Conservation (phyloP, 352 stramenopile genomes). For the Pythium dissimile region DNA sequence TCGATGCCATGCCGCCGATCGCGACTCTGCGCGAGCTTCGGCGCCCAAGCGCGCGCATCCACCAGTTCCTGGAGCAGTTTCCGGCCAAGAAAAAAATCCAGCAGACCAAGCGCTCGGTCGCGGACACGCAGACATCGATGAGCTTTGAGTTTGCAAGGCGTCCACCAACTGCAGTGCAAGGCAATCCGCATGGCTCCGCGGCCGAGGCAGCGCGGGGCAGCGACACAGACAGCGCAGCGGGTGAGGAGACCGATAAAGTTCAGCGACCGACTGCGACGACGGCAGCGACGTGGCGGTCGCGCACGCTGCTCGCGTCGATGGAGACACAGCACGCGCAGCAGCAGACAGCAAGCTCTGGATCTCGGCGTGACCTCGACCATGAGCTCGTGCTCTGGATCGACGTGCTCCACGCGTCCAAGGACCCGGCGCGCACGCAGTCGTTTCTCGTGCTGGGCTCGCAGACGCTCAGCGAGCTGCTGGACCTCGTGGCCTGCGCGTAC, state of each 20-base stretch:
- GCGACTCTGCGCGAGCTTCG: conserved; percentile 36
- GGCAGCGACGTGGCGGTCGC: conserved; percentile 21
- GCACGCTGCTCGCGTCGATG: conserved; percentile 20
- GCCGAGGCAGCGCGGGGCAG: background rate
- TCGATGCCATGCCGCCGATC: conserved; percentile 41
- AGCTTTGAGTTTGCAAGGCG: conserved; percentile 66
- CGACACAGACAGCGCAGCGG: background rate
- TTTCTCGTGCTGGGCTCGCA: conserved; percentile 70
- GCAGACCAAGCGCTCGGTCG: conserved; percentile 51
- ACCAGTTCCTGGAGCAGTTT: conserved; percentile 49
- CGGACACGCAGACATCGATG: conserved; percentile 47
- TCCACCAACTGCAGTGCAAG: background rate
- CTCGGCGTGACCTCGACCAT: no score
- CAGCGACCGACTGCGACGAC: conserved; percentile 17
- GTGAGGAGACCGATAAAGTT: background rate
- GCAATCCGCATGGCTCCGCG: background rate
- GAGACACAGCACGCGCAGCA: conserved; percentile 6
- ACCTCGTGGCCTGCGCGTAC: conserved; percentile 60
- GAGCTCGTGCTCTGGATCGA: conserved; percentile 71
- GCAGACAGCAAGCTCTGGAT: background rate
- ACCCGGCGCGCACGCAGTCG: conserved; percentile 59
- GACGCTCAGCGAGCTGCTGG: conserved; percentile 43
- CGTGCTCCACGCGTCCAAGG: conserved; percentile 67
- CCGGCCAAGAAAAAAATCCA: conserved; percentile 36
- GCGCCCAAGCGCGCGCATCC: conserved; percentile 40